Base-by-base conservation (phyloP, 345 rosid genomes). In the Orychophragmus violaceus region DNA sequence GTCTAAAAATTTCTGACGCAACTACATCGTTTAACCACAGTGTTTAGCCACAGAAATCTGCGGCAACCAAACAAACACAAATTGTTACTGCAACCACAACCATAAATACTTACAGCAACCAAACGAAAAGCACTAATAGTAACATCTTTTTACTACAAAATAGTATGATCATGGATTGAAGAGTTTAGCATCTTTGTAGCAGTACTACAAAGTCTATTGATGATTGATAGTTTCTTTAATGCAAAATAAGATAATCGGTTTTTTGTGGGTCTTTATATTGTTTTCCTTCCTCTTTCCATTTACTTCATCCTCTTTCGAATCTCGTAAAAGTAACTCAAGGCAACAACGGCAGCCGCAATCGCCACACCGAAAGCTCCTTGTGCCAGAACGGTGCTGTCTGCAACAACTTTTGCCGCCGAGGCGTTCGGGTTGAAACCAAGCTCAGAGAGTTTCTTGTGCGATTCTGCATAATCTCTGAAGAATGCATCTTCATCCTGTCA, bases 391-490 rank as follows among this genome's bases (percentile, higher is more conserved):
- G 77, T 78, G 76, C 84, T 61, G 78, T 90, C 90, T 41, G 70
- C 66, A 41, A 69, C 36, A 6, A 54, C 59, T 65, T 82, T 88
- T 29, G 80, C 68, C 6, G 44, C 77, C 4, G 88, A 79, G 46
- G 82, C 69, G 18, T 58, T 32, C 3, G 84, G 86, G 45, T 66
- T 63, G 67, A 90, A 93, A 33, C 97, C 94, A 16, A 90, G 87
- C 69, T 90, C 99, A 0, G 96, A 93, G 48, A 93, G 96, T 75
- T 83, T 94, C 86, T 90, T 90, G 66, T 90, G 96, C 0, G 99
- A 83, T 22, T 53, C 78, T 0, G 85, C 90, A 25, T 88, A 94
- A 55, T 88, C 96, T 72, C 68, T 82, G 45, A 88, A 90, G 82
- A 93, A 87, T 49, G 83, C 84, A 24, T 86, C 96, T 77, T 90